Percentiles rank a stretch among this genome's conserved stretches.
Evolutionary conservation across 192 early-diverging fungal genomes (phyloP).

Genomic region (Jimgerdemannia lactiflua): DNA sequence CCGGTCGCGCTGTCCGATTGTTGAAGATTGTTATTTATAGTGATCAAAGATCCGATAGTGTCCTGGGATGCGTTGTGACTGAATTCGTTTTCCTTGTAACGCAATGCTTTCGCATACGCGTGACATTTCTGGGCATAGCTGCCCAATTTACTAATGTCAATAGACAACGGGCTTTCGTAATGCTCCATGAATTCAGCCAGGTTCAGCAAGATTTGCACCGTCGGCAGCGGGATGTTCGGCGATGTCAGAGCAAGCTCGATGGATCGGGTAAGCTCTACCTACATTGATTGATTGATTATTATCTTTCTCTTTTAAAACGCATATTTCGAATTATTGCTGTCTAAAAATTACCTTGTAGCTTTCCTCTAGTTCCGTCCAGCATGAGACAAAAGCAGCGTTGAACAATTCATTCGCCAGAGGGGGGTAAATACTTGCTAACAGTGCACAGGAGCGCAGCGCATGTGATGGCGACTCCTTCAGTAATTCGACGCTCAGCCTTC

Average conservation of each 20-base stretch:
- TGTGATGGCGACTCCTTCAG: slow-evolving; percentile 96
- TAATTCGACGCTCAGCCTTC: slow-evolving; percentile 85
- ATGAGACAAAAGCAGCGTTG: slow-evolving; percentile 96
- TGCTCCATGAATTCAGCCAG: slow-evolving; percentile 99
- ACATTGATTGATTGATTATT: too few species aligned
- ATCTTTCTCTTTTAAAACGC: too few species aligned
- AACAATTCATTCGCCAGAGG: slow-evolving; percentile 87
- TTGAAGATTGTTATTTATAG: slow-evolving; percentile 93
- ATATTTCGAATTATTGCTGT: too few species aligned
- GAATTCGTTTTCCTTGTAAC: slow-evolving; percentile 83
- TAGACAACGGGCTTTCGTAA: slow-evolving; percentile 91
- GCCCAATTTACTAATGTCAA: slow-evolving; percentile 87
- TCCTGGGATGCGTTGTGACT: slow-evolving; percentile 46
- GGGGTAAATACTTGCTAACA: slow-evolving; percentile 75
- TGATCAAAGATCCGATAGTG: slow-evolving; percentile 88
- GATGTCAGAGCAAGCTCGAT: slow-evolving; percentile 81
- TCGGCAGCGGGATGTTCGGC: slow-evolving; percentile 85
- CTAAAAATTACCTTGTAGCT: slow-evolving; percentile 54
- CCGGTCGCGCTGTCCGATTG: slow-evolving; percentile 96
- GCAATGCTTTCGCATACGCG: slow-evolving; percentile 95
- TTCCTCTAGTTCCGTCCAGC: slow-evolving; percentile 91
- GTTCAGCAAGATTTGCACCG: slow-evolving; percentile 86
- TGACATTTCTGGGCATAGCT: slow-evolving; percentile 90
- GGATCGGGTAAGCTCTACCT: slow-evolving; percentile 18
- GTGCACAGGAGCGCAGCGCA: slow-evolving; percentile 86